Evolutionary conservation across 2,329 filamentous ascomycete species (phyloP).

Genomic region (Aquanectria penicillioides): DNA sequence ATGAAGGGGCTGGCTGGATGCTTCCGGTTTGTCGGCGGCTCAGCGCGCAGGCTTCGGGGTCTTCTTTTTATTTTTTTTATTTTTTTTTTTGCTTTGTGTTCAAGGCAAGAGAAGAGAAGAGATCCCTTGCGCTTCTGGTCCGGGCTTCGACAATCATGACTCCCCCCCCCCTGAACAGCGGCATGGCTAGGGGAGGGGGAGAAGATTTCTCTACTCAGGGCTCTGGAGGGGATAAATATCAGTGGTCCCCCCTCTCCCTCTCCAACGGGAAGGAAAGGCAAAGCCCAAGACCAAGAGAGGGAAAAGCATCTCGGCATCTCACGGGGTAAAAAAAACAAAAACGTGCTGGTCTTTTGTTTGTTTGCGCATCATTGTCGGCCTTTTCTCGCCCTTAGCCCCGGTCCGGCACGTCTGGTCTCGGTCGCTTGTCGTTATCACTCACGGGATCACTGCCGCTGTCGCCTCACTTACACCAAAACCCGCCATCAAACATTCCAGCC

Average conservation of each 20-base stretch:
- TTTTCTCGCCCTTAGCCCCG: too few relatives aligned
- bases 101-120: not conserved
- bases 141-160: not conserved
- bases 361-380: too few relatives aligned
- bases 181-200: slow-evolving; percentile 14
- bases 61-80: not conserved
- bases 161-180: slow-evolving; percentile 1
- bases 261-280: too few relatives aligned
- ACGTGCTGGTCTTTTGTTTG: too few relatives aligned
- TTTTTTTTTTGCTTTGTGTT: not conserved
- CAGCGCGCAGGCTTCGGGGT: not conserved
- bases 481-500: not conserved
- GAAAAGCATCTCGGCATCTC: too few relatives aligned
- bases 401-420: too few relatives aligned
- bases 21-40: not conserved
- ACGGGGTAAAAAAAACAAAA: too few relatives aligned
- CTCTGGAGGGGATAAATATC: slow-evolving; percentile 7
- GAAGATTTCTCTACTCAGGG: too few relatives aligned
- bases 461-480: slow-evolving; percentile 1
- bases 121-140: slow-evolving; percentile 1
- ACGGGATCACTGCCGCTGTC: too few relatives aligned
- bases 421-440: too few relatives aligned
- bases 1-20: slow-evolving; percentile 1
- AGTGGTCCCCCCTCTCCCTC: too few relatives aligned
- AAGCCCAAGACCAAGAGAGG: too few relatives aligned